These are phyloP conservation scores for Hypoxylon cercidicola DNA, from an alignment of 495 filamentous ascomycete species.

Conservation along the genomic window DNA sequence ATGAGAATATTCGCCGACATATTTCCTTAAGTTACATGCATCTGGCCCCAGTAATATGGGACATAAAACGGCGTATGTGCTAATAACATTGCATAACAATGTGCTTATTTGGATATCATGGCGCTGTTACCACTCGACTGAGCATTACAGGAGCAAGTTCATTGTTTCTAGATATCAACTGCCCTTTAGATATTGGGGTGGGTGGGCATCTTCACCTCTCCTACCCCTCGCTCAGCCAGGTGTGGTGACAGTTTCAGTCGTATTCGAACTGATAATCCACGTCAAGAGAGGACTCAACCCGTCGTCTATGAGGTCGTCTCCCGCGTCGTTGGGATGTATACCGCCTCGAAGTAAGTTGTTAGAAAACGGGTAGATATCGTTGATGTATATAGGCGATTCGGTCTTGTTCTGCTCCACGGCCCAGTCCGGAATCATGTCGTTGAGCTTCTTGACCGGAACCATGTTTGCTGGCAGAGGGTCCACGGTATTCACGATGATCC, in stretches of 20 bases:
- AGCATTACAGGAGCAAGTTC: background rate
- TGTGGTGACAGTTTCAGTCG: slow-evolving; percentile 6
- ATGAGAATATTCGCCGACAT: too few relatives aligned
- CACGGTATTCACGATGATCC: slow-evolving; percentile 53
- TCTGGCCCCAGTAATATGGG: too few relatives aligned
- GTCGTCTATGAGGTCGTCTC: slow-evolving; percentile 49
- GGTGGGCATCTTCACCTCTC: background rate
- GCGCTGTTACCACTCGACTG: too few relatives aligned
- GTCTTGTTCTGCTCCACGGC: slow-evolving; percentile 44
- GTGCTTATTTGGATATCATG: background rate
- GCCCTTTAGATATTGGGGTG: background rate
- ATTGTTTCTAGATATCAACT: background rate
- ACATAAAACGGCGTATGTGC: too few relatives aligned
- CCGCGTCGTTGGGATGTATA: slow-evolving; percentile 51
- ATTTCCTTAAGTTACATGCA: too few relatives aligned
- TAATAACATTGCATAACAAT: background rate
- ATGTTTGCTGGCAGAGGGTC: slow-evolving; percentile 45
- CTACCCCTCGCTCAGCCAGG: background rate
- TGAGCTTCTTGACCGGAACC: slow-evolving; percentile 43
- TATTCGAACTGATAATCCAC: slow-evolving; percentile 33
- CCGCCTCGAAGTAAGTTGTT: slow-evolving; percentile 47
- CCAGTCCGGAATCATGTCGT: slow-evolving; percentile 52
- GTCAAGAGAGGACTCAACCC: slow-evolving; percentile 46
- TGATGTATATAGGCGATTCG: slow-evolving; percentile 52
- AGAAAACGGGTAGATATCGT: slow-evolving; percentile 51